Evolutionary conservation across 371 early-diverging fungal species (phyloP).

Genomic region (Cokeromyces recurvatus): DNA sequence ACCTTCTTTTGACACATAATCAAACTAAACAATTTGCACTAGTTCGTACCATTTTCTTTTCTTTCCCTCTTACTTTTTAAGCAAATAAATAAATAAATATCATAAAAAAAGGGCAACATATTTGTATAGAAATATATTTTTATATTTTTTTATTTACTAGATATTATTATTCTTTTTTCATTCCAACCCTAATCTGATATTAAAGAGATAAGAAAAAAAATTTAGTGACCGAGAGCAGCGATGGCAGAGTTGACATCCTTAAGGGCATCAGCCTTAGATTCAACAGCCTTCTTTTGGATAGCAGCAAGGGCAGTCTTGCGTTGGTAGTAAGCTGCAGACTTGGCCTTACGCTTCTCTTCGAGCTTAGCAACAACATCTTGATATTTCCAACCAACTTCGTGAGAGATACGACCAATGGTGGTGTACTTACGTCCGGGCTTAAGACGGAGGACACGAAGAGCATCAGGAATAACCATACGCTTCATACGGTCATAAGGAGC

Average conservation of each 20-base stretch:
- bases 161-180: too few species aligned
- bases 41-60: not conserved
- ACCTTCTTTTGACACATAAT: conserved; percentile 4
- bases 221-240: conserved; percentile 58
- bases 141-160: too few species aligned
- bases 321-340: conserved; percentile 89
- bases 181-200: too few species aligned
- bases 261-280: conserved; percentile 42
- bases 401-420: conserved; percentile 90
- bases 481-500: conserved; percentile 95
- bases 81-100: not conserved
- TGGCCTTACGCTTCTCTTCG: conserved; percentile 97
- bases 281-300: conserved; percentile 46
- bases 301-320: conserved; percentile 63
- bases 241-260: conserved; percentile 46
- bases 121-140: too few species aligned
- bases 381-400: conserved; percentile 99
- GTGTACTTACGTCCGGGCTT: conserved; percentile 98
- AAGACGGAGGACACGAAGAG: conserved; percentile 94
- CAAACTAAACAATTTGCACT: not conserved
- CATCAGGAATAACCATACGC: conserved; percentile 96
- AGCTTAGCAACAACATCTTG: conserved; percentile 91
- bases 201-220: too few species aligned
- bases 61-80: not conserved
- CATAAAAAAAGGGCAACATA: too few species aligned